Evolutionary conservation across 176 grass and related monocot genomes (phyloP), one percentile per base, ranked within the genome.

Genomic region (Rhynchospora tenuis): DNA sequence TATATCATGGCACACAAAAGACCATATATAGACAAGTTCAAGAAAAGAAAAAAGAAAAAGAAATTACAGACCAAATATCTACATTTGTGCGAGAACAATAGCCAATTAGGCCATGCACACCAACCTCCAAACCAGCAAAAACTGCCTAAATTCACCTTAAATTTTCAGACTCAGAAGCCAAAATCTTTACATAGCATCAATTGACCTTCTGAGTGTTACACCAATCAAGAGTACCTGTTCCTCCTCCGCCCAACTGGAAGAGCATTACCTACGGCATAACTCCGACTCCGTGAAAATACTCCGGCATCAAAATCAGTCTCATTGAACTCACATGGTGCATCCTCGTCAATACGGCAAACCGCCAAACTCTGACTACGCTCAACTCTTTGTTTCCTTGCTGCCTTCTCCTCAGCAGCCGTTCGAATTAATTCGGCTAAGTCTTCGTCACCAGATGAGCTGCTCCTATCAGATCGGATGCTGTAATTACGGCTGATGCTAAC

Each of bases 281-380:
- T 94, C 22, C 29, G 31, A 81, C 94, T 91, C 84, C 89, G 77
- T 1, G 78, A 64, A 16, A 91, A 86, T 22, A 43, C 15, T 47
- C 60, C 73, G 19, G 45, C 59, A 15, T 71, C 52, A 62, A 87
- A 81, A 72, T 77, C 68, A 3, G 62, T 44, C 27, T 57, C 86
- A 16, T 26, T 73, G 76, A 94, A 94, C 12, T 91, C 84, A 47
- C 81, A 87, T 0, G 91, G 88, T 8, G 17, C 31, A 38, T 97
- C 94, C 88, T 97, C 91, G 68, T 97, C 91, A 66, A 97, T 97
- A 75, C 90, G 67, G 9, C 79, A 86, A 73, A 91, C 86, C 57
- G 86, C 89, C 6, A 94, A 84, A 75, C 91, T 97, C 45, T 90
- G 91, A 88, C 94, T 94, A 63, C 81, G 28, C 3, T 1, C 15